Evolutionary conservation across 371 early-diverging fungal genomes (phyloP), one percentile per base, ranked within the genome.

Genomic region (Mucor velutinosus): DNA sequence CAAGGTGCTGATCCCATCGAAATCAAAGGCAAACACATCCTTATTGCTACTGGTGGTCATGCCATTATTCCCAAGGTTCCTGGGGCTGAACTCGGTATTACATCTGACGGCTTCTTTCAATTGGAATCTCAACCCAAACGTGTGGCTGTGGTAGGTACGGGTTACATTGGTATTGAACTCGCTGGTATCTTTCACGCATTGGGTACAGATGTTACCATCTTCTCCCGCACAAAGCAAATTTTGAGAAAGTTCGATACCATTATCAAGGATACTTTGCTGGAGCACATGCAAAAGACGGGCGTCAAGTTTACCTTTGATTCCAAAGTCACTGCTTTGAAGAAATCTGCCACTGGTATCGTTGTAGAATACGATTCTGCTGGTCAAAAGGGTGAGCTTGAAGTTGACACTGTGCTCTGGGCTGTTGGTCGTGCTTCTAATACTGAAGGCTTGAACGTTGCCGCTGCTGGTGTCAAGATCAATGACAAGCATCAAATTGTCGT

Each of bases 51-150:
- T 32, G 88, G 93, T 60, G 87, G 92, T 32, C 86, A 85, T 47
- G 86, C 93, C 7, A 80, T 81, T 39, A 81, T 90, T 61, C 94
- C 93, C 7, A 64, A 84, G 53, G 73, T 91, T 23, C 90, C 93
- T 32, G 98, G 97, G n/a, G 89, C 91, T 5, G 93, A 97, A 74
- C 79, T 86, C 37, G 94, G 95, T 43, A 93, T 96, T 53, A 91
- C 88, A 57, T 92, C 92, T 61, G 98, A 99, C 77, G 95, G 94
- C 15, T 99, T 99, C 84, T 99, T 99, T 80, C 90, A 92, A 37
- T 82, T 99, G 47, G 91, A 93, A 65, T 61, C 87, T 23, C 89
- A 94, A 74, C 99, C 99, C 39, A 92, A 94, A 76, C 89, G 91
- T 70, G 95, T 97, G 21, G 90, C 93, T 15, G 93, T 94, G 32